These are phyloP conservation scores for Uronychia setigera DNA, from an alignment of 73 alveolate species.

Conservation along the genomic window DNA sequence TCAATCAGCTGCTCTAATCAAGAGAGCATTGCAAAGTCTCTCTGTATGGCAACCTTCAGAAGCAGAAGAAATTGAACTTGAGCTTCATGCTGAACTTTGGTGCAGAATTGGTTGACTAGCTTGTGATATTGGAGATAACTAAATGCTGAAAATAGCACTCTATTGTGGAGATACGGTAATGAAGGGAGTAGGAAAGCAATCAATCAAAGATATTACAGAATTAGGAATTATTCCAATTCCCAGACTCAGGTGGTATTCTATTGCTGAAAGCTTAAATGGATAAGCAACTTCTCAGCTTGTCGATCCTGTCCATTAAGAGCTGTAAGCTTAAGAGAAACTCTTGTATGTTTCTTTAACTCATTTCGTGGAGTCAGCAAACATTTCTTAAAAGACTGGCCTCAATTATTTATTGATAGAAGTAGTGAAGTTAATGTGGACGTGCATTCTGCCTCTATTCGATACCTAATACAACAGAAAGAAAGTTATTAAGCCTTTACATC, in stretches of 20 bases:
- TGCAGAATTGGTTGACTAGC: slow-evolving; percentile 92
- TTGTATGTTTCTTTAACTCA: slow-evolving; percentile 74
- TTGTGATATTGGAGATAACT: slow-evolving; percentile 71
- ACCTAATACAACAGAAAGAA: slow-evolving; percentile 70
- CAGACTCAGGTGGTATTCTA: slow-evolving; percentile 94
- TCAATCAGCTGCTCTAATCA: slow-evolving; percentile 61
- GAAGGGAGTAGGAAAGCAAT: slow-evolving; percentile 66
- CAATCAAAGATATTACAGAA: slow-evolving; percentile 15
- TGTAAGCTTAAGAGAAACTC: slow-evolving; percentile 85
- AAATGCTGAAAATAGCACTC: slow-evolving; percentile 83
- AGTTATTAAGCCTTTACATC: slow-evolving; percentile 65
- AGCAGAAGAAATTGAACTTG: slow-evolving; percentile 94
- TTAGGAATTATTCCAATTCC: slow-evolving; percentile 73
- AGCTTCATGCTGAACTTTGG: slow-evolving; percentile 97
- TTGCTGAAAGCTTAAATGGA: slow-evolving; percentile 91
- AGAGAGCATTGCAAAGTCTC: slow-evolving; percentile 86
- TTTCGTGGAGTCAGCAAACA: slow-evolving; percentile 78
- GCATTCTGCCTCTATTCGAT: slow-evolving; percentile 65
- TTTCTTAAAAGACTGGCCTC: slow-evolving; percentile 70
- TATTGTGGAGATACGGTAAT: slow-evolving; percentile 90
- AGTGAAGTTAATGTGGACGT: slow-evolving; percentile 74
- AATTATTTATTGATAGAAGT: slow-evolving; percentile 73
- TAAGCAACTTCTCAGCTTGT: slow-evolving; percentile 87
- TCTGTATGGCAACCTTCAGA: slow-evolving; percentile 82
- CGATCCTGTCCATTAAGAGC: slow-evolving; percentile 92